Evolutionary conservation across 345 rosid species (phyloP).

Genomic region (Mercurialis annua): DNA sequence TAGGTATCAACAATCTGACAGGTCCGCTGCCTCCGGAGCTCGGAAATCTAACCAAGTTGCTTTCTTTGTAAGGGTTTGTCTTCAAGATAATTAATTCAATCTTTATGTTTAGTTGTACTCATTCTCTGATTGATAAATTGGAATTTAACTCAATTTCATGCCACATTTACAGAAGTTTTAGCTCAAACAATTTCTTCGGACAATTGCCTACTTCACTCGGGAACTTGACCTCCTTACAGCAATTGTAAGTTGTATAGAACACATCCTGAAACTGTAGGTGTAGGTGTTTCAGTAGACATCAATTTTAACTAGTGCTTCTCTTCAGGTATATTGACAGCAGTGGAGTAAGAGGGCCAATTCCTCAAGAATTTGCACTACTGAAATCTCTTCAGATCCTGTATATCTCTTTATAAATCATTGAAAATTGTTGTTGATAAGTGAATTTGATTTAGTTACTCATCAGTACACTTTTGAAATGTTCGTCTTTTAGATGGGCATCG

Average conservation of each 20-base stretch:
- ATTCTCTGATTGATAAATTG: no score
- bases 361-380: slow-evolving; percentile 43
- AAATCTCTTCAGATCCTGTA: slow-evolving; percentile 49
- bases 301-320: slow-evolving; percentile 10
- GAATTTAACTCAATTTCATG: slow-evolving; percentile 6
- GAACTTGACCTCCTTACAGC: slow-evolving; percentile 40
- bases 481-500: slow-evolving; percentile 53
- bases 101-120: not conserved
- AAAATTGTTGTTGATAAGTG: not conserved
- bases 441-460: slow-evolving; percentile 3
- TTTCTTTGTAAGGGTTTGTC: slow-evolving; percentile 43
- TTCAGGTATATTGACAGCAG: slow-evolving; percentile 58
- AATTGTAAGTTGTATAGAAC: slow-evolving; percentile 39
- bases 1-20: slow-evolving; percentile 55
- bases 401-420: slow-evolving; percentile 9
- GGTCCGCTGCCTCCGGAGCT: slow-evolving; percentile 50
- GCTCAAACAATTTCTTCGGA: slow-evolving; percentile 54
- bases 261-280: not conserved
- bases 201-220: slow-evolving; percentile 46
- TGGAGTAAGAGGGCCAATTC: slow-evolving; percentile 51
- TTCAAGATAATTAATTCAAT: no score
- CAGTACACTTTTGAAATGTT: not conserved
- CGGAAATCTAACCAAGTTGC: slow-evolving; percentile 50
- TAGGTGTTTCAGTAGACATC: not conserved
- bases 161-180: slow-evolving; percentile 51